Evolutionary conservation across 768 basidiomycete species (phyloP), one percentile per base, ranked within the genome.

Genomic region (Russula sp.): DNA sequence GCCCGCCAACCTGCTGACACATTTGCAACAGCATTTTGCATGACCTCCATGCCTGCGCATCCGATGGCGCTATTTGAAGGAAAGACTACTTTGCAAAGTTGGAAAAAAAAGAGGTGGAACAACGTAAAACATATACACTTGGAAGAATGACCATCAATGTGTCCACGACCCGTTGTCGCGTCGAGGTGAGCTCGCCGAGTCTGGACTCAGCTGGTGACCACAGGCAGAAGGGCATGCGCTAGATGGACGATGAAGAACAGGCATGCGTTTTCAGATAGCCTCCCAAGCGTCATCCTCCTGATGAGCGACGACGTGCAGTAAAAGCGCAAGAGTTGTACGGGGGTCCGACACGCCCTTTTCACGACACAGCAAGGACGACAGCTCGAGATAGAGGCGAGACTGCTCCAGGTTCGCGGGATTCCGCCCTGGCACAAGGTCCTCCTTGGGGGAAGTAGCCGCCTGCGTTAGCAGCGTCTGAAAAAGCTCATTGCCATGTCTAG

Each of bases 281-380:
- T 78, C 56, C 77, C 76, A 29, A 86, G 70, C 25, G 75, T 76
- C 58, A 78, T 71, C 67, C 80, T 85, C 42, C 78, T 73, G 25
- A 73, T 71, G 43, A 80, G 67, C 65, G 66, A 68, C 46, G 73
- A 69, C 11, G 68, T 65, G 68, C 77, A 75, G 63, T 83, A 87
- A 66, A 84, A 83, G 34, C 75, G 80, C 39, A 86, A 69, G 16
- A 87, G 72, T 53, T 76, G 75, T 34, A 75, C 67, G 16, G 83
- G 83, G 73, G 7, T 78, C 73, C 1, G 77, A 76, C 32, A 77
- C 69, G 39, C 69, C 73, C 64, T 74, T 75, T 43, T 78, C 75
- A 43, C 81, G 67, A 47, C 74, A 75, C 22, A 83, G 56, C 49
- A 73, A 75, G 42, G 73, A 70, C 45, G 79, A 77, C 39, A 85